Evolutionary conservation across 2,329 filamentous ascomycete species (phyloP).

Genomic region (Orbilia quercus): DNA sequence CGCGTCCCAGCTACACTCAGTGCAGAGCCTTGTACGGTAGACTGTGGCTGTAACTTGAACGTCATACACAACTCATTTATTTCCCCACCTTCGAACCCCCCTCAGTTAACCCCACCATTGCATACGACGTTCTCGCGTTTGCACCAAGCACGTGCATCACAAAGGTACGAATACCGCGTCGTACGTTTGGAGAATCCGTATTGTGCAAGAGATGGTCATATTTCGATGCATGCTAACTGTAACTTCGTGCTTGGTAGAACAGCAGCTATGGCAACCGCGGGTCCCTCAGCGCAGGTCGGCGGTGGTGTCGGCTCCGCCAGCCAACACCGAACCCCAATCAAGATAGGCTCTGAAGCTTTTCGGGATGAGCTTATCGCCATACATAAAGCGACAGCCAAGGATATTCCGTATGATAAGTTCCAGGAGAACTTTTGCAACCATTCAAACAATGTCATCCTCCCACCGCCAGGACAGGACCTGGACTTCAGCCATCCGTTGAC

Average conservation of each 20-base stretch:
- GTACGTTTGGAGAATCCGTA: neutral
- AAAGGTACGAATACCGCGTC: neutral
- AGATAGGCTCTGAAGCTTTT: constrained; percentile 54
- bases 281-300: constrained; percentile 40
- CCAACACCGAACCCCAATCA: constrained; percentile 38
- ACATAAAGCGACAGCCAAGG: constrained; percentile 23
- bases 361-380: constrained; percentile 53
- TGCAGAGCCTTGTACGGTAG: neutral
- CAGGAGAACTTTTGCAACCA: constrained; percentile 52
- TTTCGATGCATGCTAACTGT: neutral
- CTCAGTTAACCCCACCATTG: constrained; percentile 12
- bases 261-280: constrained; percentile 33
- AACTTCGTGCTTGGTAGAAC: neutral
- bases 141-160: neutral
- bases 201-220: no score
- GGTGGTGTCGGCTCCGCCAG: constrained; percentile 53
- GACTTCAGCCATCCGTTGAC: constrained; percentile 69
- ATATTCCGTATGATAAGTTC: constrained; percentile 53
- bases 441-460: constrained; percentile 51
- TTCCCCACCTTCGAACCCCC: constrained; percentile 22
- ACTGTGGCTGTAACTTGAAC: constrained; percentile 16
- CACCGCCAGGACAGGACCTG: constrained; percentile 65
- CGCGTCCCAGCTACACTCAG: neutral
- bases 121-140: constrained; percentile 1
- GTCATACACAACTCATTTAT: constrained; percentile 40